Percentiles rank a stretch among this genome's conserved stretches.
These are phyloP conservation scores for Globisporangium viniferum DNA, from an alignment of 352 stramenopile species.

Conservation along the genomic window DNA sequence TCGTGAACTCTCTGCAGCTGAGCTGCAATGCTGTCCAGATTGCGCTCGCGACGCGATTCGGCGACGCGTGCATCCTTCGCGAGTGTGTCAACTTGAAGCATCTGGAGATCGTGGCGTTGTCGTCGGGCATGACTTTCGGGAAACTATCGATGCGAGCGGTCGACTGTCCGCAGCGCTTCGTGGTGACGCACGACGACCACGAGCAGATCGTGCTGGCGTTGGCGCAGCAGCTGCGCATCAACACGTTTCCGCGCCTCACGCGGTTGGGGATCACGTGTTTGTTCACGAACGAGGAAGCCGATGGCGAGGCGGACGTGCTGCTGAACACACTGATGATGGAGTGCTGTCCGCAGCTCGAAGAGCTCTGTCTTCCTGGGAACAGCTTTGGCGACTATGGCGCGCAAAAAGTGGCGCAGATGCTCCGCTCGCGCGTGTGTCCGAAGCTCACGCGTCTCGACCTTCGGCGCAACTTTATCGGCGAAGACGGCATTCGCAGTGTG, in stretches of 20 bases:
- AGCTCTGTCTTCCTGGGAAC: slow-evolving; percentile 81
- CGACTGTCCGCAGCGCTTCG: slow-evolving; percentile 83
- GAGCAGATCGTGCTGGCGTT: slow-evolving; percentile 80
- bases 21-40: slow-evolving; percentile 75
- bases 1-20: slow-evolving; percentile 73
- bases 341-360: slow-evolving; percentile 71
- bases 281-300: slow-evolving; percentile 85
- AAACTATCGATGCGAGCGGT: slow-evolving; percentile 83
- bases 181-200: slow-evolving; percentile 85
- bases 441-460: slow-evolving; percentile 77
- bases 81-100: slow-evolving; percentile 64
- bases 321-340: slow-evolving; percentile 78
- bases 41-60: slow-evolving; percentile 42
- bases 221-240: slow-evolving; percentile 58
- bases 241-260: slow-evolving; percentile 50
- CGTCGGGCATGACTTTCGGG: slow-evolving; percentile 77
- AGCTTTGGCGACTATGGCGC: slow-evolving; percentile 84
- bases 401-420: slow-evolving; percentile 78
- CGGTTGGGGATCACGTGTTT: slow-evolving; percentile 74
- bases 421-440: slow-evolving; percentile 72
- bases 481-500: slow-evolving; percentile 68
- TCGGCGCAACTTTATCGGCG: slow-evolving; percentile 83
- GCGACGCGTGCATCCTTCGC: slow-evolving; percentile 41
- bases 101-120: slow-evolving; percentile 78
- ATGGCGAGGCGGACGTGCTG: slow-evolving; percentile 79